Base-by-base conservation (phyloP, 1,139 yeast genomes). In the Sugiyamaella xylanicola region DNA sequence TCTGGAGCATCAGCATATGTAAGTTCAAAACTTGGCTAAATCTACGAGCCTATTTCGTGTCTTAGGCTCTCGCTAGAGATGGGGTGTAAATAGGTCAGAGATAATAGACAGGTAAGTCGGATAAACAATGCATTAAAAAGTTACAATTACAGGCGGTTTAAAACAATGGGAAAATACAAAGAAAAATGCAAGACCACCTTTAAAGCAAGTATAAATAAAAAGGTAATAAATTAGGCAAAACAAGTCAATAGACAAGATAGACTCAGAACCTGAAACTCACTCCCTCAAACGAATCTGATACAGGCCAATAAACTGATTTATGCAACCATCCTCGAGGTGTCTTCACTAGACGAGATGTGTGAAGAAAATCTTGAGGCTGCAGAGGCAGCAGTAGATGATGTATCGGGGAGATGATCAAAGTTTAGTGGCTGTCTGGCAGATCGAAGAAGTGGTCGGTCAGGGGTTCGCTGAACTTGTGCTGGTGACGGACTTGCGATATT, bases 401-500 rank as follows among this genome's bases (percentile, higher is more conserved):
- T 11, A 7, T 51, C 54, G 11, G 55, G 57, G 16, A 52, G 50
- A 21, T 58, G 61, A 49, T 57, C 63, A 37, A 60, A 60, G 44
- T 60, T 60, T 17, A 60, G 53, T 8, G 58, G 45, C 21, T 59
- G 57, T 16, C 63, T 47, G 2, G 63, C 62, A 9, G 61, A 56
- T 13, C 61, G 47, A n/a, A 58, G 61, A n/a, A 58, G 44, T n/a
- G 57, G 57, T 20, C 59, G 51, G 22, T 54, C 60, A 11, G 57
- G 57, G 9, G 60, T 56, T 35, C 56, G 61, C 44, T 51, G 55
- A 25, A 21, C 36, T 15, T 51, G 57, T 1, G 61, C 61, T 15
- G 93, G 93, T 4, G 89, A 83, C 3, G 95, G 95, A 1, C 90
- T 84, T 65, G 85, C 84, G 64, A 85, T 82, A 67, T 86, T 86